Evolutionary conservation across 495 filamentous ascomycete species (phyloP).

Genomic region (Trichocladium antarcticum): DNA sequence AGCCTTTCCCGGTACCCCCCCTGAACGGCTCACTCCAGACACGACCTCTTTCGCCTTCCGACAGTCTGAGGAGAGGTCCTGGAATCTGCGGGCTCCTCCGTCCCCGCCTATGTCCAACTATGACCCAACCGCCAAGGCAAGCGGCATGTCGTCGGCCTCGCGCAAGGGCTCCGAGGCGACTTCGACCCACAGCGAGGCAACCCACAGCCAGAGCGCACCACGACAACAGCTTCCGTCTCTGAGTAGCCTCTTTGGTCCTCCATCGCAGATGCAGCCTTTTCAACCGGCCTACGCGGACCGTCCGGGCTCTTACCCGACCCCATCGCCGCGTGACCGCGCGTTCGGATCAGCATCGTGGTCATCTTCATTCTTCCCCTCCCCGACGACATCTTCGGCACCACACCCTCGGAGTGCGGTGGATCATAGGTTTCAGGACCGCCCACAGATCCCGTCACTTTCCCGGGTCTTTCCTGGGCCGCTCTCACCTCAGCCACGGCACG

Average conservation of each 20-base stretch:
- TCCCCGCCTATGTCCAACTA: slow-evolving; percentile 45
- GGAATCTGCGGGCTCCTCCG: slow-evolving; percentile 26
- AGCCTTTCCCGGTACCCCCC: slow-evolving; percentile 34
- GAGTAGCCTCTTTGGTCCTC: slow-evolving; percentile 44
- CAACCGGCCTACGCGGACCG: slow-evolving; percentile 38
- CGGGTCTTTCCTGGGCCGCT: slow-evolving; percentile 33
- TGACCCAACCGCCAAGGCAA: slow-evolving; percentile 34
- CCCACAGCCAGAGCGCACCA: slow-evolving; percentile 17
- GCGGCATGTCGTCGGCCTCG: slow-evolving; percentile 28
- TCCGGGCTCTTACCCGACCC: slow-evolving; percentile 28
- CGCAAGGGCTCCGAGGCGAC: slow-evolving; percentile 28
- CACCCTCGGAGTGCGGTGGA: slow-evolving; percentile 37
- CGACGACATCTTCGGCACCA: slow-evolving; percentile 9
- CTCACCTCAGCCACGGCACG: slow-evolving; percentile 29
- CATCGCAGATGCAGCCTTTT: slow-evolving; percentile 28
- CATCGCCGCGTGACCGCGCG: slow-evolving; percentile 37
- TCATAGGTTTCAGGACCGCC: slow-evolving; percentile 29
- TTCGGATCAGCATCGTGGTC: slow-evolving; percentile 29
- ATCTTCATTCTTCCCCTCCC: slow-evolving; percentile 39
- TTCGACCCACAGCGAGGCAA: slow-evolving; percentile 24
- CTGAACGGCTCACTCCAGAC: slow-evolving; percentile 35
- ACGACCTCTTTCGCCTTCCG: slow-evolving; percentile 29
- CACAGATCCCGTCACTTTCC: slow-evolving; percentile 30
- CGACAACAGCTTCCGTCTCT: slow-evolving; percentile 43
- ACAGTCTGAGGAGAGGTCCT: slow-evolving; percentile 32